phyloP scores from a whole-genome alignment of 2,329 filamentous ascomycete species.

The Paecilomyces dactylethromorphus region DNA sequence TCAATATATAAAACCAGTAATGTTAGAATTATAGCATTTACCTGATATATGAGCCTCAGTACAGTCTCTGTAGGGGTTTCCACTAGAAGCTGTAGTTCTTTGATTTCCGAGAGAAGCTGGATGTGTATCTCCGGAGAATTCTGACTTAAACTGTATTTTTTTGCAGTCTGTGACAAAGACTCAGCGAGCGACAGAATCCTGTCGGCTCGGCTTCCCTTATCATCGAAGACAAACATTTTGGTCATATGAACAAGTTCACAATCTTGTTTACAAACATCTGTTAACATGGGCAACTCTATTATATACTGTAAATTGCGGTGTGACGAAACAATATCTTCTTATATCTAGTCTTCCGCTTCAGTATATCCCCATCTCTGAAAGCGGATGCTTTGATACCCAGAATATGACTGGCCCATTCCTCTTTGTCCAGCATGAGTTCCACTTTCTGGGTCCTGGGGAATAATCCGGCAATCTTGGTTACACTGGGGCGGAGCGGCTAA shows the following conservation, averaged over 20 bases:
- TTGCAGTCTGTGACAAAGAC: not conserved
- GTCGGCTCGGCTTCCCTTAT: not conserved
- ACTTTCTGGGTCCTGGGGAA: not conserved
- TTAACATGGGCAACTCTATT: not conserved
- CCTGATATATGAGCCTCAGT: slow-evolving; percentile 26
- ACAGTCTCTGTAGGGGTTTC: slow-evolving; percentile 27
- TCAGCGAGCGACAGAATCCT: not conserved
- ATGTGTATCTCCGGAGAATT: slow-evolving; percentile 29
- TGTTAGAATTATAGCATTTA: slow-evolving; percentile 5
- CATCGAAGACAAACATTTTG: not conserved
- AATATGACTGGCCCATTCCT: not conserved
- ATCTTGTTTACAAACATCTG: not conserved
- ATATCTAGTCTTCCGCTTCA: not conserved
- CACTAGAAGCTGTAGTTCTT: slow-evolving; percentile 19
- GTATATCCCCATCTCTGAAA: not conserved
- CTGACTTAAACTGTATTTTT: not conserved
- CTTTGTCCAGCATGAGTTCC: not conserved
- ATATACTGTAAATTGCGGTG: not conserved
- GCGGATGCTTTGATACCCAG: not conserved
- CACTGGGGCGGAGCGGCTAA: not conserved
- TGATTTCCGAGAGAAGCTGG: slow-evolving; percentile 20
- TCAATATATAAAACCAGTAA: not conserved
- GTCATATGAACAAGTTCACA: not conserved
- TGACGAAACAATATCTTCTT: not conserved
- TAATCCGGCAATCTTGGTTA: not conserved